Conservation (phyloP, 2,329 filamentous ascomycete species). For the Aspergillus sojae region DNA sequence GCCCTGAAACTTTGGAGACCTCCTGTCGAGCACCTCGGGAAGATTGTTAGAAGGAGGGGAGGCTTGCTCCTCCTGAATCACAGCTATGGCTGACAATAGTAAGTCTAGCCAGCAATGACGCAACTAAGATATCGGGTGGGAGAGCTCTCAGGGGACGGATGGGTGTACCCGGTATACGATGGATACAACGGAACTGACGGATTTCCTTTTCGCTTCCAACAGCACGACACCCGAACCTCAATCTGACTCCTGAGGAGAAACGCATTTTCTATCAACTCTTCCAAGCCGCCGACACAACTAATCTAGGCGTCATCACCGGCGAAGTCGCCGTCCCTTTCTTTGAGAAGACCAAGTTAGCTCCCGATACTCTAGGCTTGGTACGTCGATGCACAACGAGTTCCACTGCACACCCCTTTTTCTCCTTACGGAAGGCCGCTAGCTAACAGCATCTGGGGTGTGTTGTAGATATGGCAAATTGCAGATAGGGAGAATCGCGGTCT, state of each 20-base stretch:
- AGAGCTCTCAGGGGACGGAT: slow-evolving; percentile 30
- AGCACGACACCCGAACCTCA: slow-evolving; percentile 66
- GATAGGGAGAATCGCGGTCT: slow-evolving; percentile 96
- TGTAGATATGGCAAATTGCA: slow-evolving; percentile 97
- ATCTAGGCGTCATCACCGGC: slow-evolving; percentile 89
- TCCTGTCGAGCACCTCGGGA: slow-evolving; percentile 24
- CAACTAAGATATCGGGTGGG: background rate
- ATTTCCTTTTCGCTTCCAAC: slow-evolving; percentile 19
- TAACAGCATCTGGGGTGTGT: slow-evolving; percentile 6
- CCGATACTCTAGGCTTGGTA: slow-evolving; percentile 84
- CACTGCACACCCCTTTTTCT: background rate
- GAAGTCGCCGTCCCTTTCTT: slow-evolving; percentile 98
- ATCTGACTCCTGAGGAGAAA: slow-evolving; percentile 89
- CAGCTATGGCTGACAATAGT: slow-evolving; percentile 39
- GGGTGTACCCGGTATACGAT: slow-evolving; percentile 17
- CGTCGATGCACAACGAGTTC: slow-evolving; percentile 34
- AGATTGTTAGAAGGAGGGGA: slow-evolving; percentile 26
- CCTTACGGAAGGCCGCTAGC: background rate
- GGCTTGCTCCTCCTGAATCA: slow-evolving; percentile 31
- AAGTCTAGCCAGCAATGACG: slow-evolving; percentile 16
- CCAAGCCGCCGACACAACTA: slow-evolving; percentile 87
- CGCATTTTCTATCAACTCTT: slow-evolving; percentile 92
- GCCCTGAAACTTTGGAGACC: slow-evolving; percentile 20
- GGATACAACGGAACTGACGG: slow-evolving; percentile 28
- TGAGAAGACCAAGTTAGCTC: slow-evolving; percentile 88